Conservation (phyloP, 441 rosid genomes). For the Corymbia calophylla region DNA sequence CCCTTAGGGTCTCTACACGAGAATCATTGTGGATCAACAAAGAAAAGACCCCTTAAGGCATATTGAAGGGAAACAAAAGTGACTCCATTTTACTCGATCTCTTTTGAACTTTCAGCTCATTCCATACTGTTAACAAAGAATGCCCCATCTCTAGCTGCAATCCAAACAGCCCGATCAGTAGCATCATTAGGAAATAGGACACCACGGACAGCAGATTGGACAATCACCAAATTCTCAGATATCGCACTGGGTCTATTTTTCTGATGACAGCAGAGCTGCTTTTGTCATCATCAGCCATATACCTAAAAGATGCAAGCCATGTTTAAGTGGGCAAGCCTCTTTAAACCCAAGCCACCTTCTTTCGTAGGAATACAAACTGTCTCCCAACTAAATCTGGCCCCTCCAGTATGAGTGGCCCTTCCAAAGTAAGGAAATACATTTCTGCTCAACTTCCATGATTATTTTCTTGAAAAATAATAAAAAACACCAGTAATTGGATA, state of each 20-base stretch:
- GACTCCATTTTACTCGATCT: background rate
- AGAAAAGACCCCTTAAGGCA: background rate
- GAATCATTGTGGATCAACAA: background rate
- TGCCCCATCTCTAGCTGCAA: background rate
- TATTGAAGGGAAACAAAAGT: background rate
- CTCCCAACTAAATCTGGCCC: background rate
- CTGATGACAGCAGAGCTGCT: background rate
- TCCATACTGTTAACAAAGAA: background rate
- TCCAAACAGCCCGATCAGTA: background rate
- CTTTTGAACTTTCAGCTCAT: background rate
- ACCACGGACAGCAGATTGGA: background rate
- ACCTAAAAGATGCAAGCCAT: background rate
- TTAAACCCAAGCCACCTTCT: background rate
- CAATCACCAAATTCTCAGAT: background rate
- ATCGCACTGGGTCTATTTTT: background rate
- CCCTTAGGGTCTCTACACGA: background rate
- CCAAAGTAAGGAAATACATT: background rate
- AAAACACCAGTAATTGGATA: background rate
- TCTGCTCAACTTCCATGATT: background rate
- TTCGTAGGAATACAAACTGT: background rate
- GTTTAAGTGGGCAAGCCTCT: background rate
- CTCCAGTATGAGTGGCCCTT: background rate
- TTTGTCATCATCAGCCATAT: background rate
- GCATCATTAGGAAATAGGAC: background rate
- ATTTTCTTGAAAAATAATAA: background rate